Evolutionary conservation across 495 filamentous ascomycete genomes (phyloP).

Genomic region (Penicillium paradoxum): DNA sequence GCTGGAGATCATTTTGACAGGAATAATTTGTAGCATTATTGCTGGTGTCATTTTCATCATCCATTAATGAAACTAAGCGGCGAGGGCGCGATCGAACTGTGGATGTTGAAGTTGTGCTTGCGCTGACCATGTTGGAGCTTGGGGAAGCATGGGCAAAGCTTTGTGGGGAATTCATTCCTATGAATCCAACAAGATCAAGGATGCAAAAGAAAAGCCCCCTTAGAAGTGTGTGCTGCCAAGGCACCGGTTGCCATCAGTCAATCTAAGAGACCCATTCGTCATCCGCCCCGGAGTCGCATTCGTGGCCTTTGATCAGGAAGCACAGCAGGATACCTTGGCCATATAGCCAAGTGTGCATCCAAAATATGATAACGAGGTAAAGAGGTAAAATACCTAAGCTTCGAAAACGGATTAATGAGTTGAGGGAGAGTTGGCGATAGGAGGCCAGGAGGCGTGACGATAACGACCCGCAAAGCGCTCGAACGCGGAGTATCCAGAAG

Average conservation of each 20-base stretch:
- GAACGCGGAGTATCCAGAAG: not conserved
- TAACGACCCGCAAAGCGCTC: slow-evolving; percentile 20
- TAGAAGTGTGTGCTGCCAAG: slow-evolving; percentile 33
- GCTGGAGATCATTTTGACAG: slow-evolving; percentile 26
- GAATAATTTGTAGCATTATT: slow-evolving; percentile 12
- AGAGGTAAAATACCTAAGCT: not conserved
- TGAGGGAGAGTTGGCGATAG: slow-evolving; percentile 16
- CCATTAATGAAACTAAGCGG: slow-evolving; percentile 40
- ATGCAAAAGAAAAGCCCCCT: slow-evolving; percentile 23
- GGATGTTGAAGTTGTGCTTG: slow-evolving; percentile 34
- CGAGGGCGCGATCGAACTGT: slow-evolving; percentile 42
- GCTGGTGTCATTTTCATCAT: slow-evolving; percentile 29
- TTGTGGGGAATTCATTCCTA: slow-evolving; percentile 45
- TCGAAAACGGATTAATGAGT: not conserved
- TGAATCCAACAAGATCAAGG: slow-evolving; percentile 14
- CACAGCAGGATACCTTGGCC: not conserved
- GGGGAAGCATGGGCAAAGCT: slow-evolving; percentile 37
- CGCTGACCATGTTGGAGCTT: slow-evolving; percentile 31
- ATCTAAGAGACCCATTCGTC: slow-evolving; percentile 43
- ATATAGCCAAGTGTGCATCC: slow-evolving; percentile 5
- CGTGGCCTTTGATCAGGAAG: slow-evolving; percentile 23
- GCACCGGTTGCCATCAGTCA: slow-evolving; percentile 40
- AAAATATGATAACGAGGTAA: not conserved
- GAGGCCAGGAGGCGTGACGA: slow-evolving; percentile 18
- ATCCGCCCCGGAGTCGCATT: slow-evolving; percentile 38